Base-by-base conservation (phyloP, 345 rosid species). In the Zanthoxylum bungeanum region DNA sequence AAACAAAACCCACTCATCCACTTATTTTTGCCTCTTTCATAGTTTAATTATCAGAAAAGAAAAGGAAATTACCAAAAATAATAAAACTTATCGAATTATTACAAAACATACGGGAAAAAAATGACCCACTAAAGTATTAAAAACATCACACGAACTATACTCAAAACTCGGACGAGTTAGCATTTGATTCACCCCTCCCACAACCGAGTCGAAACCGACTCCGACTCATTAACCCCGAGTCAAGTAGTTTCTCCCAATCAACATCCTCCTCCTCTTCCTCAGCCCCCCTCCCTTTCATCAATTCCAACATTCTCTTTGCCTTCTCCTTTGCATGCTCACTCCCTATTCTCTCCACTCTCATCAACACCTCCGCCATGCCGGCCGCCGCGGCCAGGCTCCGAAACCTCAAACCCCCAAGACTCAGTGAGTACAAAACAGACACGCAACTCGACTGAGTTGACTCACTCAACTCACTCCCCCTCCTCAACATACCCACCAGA, bases 211-310 rank as follows among this genome's bases (percentile, higher is more conserved):
- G 64, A 39, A 52, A 24, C 71, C 67, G 77, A 74, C 50, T 77
- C 36, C 76, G 87, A 46, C 64, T 75, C 17, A 60, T 68, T 55
- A 76, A 69, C 21, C 78, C 88, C 51, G 89, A 82, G 46, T 87
- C 86, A 1, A 95, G 88, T 83, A 92, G 60, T 10, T 82, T 89
- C 72, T 90, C 97, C 98, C 98, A 94, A 75, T 90, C 86, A 67
- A 86, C 74, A 46, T 75, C 84, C 27, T 87, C 90, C 59, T 80
- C 84, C n/a, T n/a, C n/a, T 63, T 75, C 83, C 46, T 75, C 83
- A 3, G 24, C 72, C 40, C n/a, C n/a, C n/a, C 66, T 82, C 40
- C 60, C 76, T 24, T 78, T 79, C 79, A 90, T 79, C 73, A 82
- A 66, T 66, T 88, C 88, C 82, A 85, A 21, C 42, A 95, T 66